phyloP scores from a whole-genome alignment of 176 grass and related monocot genomes.

The Eragrostis curvula region DNA sequence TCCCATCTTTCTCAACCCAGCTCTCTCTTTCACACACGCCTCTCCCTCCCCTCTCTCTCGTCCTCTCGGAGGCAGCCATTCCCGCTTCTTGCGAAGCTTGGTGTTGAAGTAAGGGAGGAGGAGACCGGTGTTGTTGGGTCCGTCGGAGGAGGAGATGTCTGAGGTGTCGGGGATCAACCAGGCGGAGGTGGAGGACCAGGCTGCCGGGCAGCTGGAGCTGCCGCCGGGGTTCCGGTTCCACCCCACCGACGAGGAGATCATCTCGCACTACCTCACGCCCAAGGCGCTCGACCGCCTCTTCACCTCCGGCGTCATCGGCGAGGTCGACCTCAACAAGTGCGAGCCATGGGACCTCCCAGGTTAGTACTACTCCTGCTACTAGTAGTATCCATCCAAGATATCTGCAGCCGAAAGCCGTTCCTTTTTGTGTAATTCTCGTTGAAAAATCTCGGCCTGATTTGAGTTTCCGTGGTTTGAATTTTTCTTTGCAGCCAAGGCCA shows the following conservation, averaged over 20 bases:
- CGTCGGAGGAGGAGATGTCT: slow-evolving; percentile 41
- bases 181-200: slow-evolving; percentile 49
- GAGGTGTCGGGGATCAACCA: slow-evolving; percentile 64
- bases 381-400: not conserved
- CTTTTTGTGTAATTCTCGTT: too few relatives aligned
- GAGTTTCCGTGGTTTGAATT: not conserved
- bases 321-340: slow-evolving; percentile 96
- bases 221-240: slow-evolving; percentile 97
- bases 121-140: not conserved
- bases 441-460: not conserved
- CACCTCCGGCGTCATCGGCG: slow-evolving; percentile 72
- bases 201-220: slow-evolving; percentile 58
- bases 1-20: slow-evolving; percentile 16
- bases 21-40: slow-evolving; percentile 61
- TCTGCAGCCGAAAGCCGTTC: not conserved
- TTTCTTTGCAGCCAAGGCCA: slow-evolving; percentile 58
- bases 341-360: slow-evolving; percentile 97
- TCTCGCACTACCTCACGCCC: slow-evolving; percentile 79
- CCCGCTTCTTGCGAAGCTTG: slow-evolving; percentile 25
- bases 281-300: slow-evolving; percentile 62
- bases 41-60: slow-evolving; percentile 24
- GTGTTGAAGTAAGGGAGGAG: not conserved
- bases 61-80: slow-evolving; percentile 32
- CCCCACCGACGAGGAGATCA: slow-evolving; percentile 96
- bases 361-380: slow-evolving; percentile 21